Evolutionary conservation across 169 alveolate species (phyloP).

Genomic region (Plasmodium blacklocki): DNA sequence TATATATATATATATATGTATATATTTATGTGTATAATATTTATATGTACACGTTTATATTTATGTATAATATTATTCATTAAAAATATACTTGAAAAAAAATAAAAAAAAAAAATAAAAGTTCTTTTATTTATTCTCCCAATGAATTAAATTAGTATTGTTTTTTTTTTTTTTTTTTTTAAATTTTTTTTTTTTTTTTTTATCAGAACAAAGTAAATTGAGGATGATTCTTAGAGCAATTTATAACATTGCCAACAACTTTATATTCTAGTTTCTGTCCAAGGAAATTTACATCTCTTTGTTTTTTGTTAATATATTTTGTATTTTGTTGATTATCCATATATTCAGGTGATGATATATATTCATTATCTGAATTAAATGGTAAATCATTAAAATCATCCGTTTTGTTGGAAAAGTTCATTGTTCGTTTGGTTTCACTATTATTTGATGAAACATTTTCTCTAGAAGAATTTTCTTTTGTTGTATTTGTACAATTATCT

Average conservation of each 20-base stretch:
- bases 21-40: background rate
- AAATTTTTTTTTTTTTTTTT: background rate
- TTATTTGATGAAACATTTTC: slow-evolving; percentile 72
- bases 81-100: background rate
- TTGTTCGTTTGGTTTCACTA: slow-evolving; percentile 53
- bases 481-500: slow-evolving; percentile 42
- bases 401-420: slow-evolving; percentile 47
- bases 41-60: background rate
- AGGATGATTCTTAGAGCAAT: slow-evolving; percentile 40
- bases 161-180: slow-evolving; percentile 1
- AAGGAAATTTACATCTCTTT: slow-evolving; percentile 50
- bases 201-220: slow-evolving; percentile 49
- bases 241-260: slow-evolving; percentile 46
- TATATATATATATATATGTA: slow-evolving; percentile 4
- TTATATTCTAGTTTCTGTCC: slow-evolving; percentile 56
- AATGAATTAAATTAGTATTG: background rate
- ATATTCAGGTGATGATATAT: slow-evolving; percentile 57
- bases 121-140: background rate
- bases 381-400: slow-evolving; percentile 57
- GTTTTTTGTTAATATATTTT: slow-evolving; percentile 24
- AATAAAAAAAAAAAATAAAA: slow-evolving; percentile 12
- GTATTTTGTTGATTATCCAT: slow-evolving; percentile 46
- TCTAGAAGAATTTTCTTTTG: slow-evolving; percentile 51
- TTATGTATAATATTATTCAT: too few relatives aligned
- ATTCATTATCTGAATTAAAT: slow-evolving; percentile 52